Evolutionary conservation across 208 protist species (phyloP), one percentile per base, ranked within the genome.

Genomic region (Trypanosoma melophagium): DNA sequence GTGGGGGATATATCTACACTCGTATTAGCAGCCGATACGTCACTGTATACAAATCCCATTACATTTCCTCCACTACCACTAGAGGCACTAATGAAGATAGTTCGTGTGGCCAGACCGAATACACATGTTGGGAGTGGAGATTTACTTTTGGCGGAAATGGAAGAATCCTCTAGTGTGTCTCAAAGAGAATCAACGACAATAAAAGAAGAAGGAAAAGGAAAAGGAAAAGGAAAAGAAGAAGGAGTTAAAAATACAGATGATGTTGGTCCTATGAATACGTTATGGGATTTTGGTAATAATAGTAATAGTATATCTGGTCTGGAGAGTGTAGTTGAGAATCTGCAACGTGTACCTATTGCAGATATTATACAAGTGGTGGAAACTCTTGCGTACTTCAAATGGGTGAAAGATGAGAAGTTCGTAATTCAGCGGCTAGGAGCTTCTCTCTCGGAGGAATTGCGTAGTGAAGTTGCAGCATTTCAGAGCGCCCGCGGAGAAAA

Each of bases 361-460:
- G 71, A 74, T 21, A 56, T 80, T 42, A 41, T 80, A 35, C 58
- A 61, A n/a, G 52, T 84, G 5, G 16, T 71, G 21, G 61, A 80
- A 28, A 80, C 79, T 13, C 49, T 84, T 0, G 58, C 55, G 13
- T 73, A 77, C 59, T 84, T 84, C 60, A 79, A 80, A 60, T 84
- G 79, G 79, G 24, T 71, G 31, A 79, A 80, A 60, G 79, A 84
- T 58, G 71, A 74, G 21, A 35, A 66, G 17, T 10, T 56, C 9
- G 2, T 72, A 7, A 44, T 50, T 3, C 68, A 56, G 64, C 35
- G 21, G 31, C 40, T 28, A 17, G 40, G 35, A 1, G 63, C 5
- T n/a, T 49, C 44, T 42, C 2, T 44, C 2, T 13, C 44, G 8
- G 22, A 44, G 31, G 8, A 56, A 54, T 44, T 74, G 7, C 42